Conservation (phyloP, 2,329 filamentous ascomycete genomes). For the Seiridium cupressi region DNA sequence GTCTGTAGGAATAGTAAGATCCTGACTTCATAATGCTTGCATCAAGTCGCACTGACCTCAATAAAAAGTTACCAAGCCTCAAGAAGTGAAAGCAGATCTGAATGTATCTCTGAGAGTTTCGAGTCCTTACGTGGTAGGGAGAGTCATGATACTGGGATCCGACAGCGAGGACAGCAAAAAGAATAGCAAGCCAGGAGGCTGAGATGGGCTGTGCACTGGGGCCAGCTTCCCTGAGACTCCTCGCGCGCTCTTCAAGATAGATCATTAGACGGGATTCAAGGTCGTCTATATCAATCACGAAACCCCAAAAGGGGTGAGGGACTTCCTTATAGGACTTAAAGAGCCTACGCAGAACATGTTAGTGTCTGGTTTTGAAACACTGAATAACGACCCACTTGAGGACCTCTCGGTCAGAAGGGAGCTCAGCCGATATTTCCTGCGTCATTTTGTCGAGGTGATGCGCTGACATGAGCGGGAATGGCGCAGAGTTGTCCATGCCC, state of each 20-base stretch:
- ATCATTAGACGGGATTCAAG: conserved; percentile 64
- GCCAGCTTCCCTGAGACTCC: conserved; percentile 46
- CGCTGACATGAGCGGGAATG: conserved; percentile 66
- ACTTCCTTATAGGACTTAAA: conserved; percentile 68
- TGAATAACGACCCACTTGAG: conserved; percentile 53
- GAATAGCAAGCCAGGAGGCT: conserved; percentile 64
- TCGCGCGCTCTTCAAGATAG: conserved; percentile 62
- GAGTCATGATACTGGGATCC: conserved; percentile 67
- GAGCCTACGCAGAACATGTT: conserved; percentile 38
- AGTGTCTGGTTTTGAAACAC: background rate
- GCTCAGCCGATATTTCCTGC: conserved; percentile 57
- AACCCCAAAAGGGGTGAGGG: conserved; percentile 66
- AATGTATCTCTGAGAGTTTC: conserved; percentile 59
- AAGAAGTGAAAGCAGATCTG: conserved; percentile 66
- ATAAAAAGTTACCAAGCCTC: conserved; percentile 60
- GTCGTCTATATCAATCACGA: conserved; percentile 65
- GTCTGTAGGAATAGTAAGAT: conserved; percentile 32
- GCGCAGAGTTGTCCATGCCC: conserved; percentile 63
- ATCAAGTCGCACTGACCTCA: conserved; percentile 38
- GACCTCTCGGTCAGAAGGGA: conserved; percentile 64
- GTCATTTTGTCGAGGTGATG: conserved; percentile 60
- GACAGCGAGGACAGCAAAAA: conserved; percentile 64
- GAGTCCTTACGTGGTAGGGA: conserved; percentile 59
- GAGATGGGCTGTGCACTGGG: conserved; percentile 53
- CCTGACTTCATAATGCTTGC: background rate